A percentile compares a stretch with the other conserved stretches of the same genome.
phyloP scores from a whole-genome alignment of 2,329 filamentous ascomycete genomes.

The Fusarium sp. region DNA sequence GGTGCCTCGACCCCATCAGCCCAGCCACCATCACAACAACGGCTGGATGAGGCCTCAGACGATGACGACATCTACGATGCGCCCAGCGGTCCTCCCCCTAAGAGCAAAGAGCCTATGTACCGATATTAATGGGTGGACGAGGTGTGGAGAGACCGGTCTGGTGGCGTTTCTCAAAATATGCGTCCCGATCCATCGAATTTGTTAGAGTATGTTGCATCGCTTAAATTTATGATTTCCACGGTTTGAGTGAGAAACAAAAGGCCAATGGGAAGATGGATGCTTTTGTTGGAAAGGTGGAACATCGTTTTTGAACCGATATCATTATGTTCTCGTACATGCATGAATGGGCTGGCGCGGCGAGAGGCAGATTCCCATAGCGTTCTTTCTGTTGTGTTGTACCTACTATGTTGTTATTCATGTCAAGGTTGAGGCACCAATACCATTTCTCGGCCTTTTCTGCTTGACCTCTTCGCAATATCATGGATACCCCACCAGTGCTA shows the following conservation, averaged over 20 bases:
- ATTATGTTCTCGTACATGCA: constrained; percentile 36
- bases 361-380: constrained; percentile 45
- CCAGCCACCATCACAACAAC: constrained; percentile 32
- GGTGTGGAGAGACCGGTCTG: not conserved
- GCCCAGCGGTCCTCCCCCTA: constrained; percentile 48
- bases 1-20: constrained; percentile 37
- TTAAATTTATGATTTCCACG: constrained; percentile 8
- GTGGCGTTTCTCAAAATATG: not conserved
- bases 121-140: constrained; percentile 47
- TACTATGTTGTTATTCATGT: constrained; percentile 21
- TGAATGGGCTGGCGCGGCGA: constrained; percentile 44
- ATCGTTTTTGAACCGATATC: constrained; percentile 29
- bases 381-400: constrained; percentile 36
- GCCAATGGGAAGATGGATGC: not conserved
- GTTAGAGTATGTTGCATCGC: not conserved
- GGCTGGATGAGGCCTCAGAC: constrained; percentile 49
- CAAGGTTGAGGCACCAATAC: constrained; percentile 19
- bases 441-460: not conserved
- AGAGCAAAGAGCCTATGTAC: constrained; percentile 54
- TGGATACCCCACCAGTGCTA: no score
- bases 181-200: not conserved
- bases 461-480: not conserved
- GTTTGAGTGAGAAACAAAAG: not conserved
- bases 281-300: constrained; percentile 19
- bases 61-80: constrained; percentile 57